Percentiles rank a stretch among this genome's conserved stretches.
Evolutionary conservation across 2,329 filamentous ascomycete genomes (phyloP).

Genomic region (Arthrinium phaeospermum): DNA sequence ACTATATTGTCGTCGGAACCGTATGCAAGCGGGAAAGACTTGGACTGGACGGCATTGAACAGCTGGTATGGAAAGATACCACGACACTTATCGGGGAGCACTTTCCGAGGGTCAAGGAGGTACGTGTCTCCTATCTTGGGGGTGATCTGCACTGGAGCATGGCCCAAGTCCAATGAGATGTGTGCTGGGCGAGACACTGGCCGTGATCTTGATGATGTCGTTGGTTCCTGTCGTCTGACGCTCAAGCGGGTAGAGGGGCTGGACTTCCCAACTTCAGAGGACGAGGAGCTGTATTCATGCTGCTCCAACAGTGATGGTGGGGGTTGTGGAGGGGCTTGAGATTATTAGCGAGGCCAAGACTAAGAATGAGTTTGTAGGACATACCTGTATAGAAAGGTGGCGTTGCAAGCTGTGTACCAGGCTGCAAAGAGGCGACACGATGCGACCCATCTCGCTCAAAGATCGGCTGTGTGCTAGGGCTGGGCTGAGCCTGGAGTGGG

Average conservation of each 20-base stretch:
- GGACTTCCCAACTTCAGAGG: conserved; percentile 30
- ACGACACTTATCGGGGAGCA: conserved; percentile 72
- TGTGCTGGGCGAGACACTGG: conserved; percentile 26
- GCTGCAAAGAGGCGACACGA: conserved; percentile 29
- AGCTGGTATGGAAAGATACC: conserved; percentile 73
- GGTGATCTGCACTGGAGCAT: conserved; percentile 34
- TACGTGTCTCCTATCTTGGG: conserved; percentile 46
- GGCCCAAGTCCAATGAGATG: conserved; percentile 32
- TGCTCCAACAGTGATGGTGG: conserved; percentile 21
- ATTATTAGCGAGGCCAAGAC: conserved; percentile 20
- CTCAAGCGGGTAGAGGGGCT: conserved; percentile 37
- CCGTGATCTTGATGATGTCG: background rate
- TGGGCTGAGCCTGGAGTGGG: conserved; percentile 25
- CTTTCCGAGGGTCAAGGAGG: conserved; percentile 49
- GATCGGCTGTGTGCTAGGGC: conserved; percentile 25
- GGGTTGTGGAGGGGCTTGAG: conserved; percentile 27
- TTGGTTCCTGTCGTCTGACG: conserved; percentile 26
- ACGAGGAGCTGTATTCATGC: conserved; percentile 33
- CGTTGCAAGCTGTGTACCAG: conserved; percentile 28
- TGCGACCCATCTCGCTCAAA: conserved; percentile 26
- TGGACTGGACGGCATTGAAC: conserved; percentile 86
- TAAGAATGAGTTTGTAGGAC: conserved; percentile 24
- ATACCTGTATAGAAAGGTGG: conserved; percentile 28
- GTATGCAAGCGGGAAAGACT: conserved; percentile 73
- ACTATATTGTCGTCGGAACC: conserved; percentile 76